Percentiles rank a stretch among this genome's conserved stretches.
Conservation (phyloP, 805 yeast genomes). For the Peterozyma xylosa region DNA sequence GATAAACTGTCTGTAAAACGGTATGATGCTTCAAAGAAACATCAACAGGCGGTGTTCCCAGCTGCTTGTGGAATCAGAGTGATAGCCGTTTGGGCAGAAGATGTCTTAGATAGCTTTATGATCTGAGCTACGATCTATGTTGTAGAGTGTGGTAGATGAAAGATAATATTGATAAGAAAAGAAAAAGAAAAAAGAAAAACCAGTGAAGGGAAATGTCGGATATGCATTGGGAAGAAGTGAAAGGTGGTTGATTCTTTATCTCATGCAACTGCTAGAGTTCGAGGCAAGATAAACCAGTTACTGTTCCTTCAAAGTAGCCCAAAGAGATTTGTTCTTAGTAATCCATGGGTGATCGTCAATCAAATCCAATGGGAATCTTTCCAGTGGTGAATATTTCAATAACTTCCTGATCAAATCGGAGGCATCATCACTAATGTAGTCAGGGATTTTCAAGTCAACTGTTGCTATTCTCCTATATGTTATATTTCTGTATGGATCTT, state of each 20-base stretch:
- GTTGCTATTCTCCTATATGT: constrained; percentile 76
- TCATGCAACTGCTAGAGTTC: too few relatives aligned
- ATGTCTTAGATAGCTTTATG: background rate
- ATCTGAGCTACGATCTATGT: background rate
- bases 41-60: background rate
- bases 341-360: constrained; percentile 85
- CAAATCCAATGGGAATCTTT: constrained; percentile 53
- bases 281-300: too few relatives aligned
- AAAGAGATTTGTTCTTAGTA: constrained; percentile 46
- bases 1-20: too few relatives aligned
- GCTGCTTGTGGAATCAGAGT: background rate
- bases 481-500: constrained; percentile 66
- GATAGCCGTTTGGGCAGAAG: background rate
- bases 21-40: background rate
- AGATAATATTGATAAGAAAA: background rate
- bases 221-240: background rate
- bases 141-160: background rate
- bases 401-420: constrained; percentile 61
- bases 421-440: constrained; percentile 64
- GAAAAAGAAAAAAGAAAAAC: background rate
- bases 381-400: constrained; percentile 60
- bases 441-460: constrained; percentile 72
- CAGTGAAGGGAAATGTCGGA: background rate
- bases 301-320: constrained; percentile 30
- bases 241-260: too few relatives aligned